Evolutionary conservation across 345 rosid species (phyloP), one percentile per base, ranked within the genome.

Genomic region (Dimocarpus longan): DNA sequence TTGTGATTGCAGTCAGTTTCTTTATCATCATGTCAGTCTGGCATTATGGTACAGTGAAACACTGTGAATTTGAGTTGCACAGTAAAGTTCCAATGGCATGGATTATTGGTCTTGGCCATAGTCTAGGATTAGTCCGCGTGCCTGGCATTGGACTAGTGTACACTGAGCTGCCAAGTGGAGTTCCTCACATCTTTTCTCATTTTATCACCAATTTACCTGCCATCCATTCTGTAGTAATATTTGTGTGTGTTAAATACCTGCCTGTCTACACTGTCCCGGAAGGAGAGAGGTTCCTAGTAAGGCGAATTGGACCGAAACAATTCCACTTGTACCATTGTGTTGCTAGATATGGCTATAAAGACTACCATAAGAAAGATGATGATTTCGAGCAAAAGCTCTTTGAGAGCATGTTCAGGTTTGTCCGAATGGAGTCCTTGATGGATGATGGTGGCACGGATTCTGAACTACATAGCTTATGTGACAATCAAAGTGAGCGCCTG

Each of bases 291-390:
- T 81, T 79, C 80, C 81, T 83, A 1, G 70, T 81, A 40, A 76
- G 54, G 70, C 48, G 80, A 22, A 77, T 83, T 0, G 84, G 85
- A 15, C 83, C 86, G 5, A 86, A 81, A 68, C 52, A 43, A 22
- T 86, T 83, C 50, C 85, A 74, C 64, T 78, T 86, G 78, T 86
- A 78, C 77, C 78, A 84, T 9, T 80, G 88, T 32, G 77, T 83
- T 15, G 88, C 81, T 13, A 83, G 88, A 68, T 83, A 86, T 59
- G 86, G 88, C 12, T 86, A 83, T 59, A 73, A 78, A 64, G 86
- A 86, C 70, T 76, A 76, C 70, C 84, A 85, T 21, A 81, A 70
- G 59, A 83, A 79, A 76, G 86, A 86, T 1, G 84, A 83, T 24
- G 75, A 83, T 63, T 83, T 85, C 4, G 84, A 83, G 80, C 69